Evolutionary conservation across 208 protist species (phyloP).

Genomic region (Acanthamoeba sp.): DNA sequence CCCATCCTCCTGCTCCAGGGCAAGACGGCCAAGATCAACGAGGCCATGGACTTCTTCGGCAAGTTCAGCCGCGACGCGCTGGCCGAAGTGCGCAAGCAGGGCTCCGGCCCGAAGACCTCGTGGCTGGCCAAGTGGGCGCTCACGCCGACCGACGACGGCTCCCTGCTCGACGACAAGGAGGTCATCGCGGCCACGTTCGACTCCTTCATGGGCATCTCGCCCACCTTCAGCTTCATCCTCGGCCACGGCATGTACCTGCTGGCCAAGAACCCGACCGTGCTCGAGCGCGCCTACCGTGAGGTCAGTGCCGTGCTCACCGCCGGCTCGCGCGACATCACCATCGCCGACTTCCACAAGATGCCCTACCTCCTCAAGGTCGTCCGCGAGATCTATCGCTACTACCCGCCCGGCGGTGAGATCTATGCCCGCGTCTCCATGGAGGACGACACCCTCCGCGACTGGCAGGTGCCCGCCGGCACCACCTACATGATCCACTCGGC

Average conservation of each 20-base stretch:
- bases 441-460: slow-evolving; percentile 21
- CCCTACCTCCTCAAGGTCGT: slow-evolving; percentile 15
- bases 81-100: background rate
- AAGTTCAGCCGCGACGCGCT: background rate
- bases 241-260: slow-evolving; percentile 29
- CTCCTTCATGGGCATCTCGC: slow-evolving; percentile 6
- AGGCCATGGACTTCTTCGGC: slow-evolving; percentile 35
- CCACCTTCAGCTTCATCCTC: background rate
- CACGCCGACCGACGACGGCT: slow-evolving; percentile 6
- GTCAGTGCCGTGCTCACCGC: background rate
- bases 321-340: background rate
- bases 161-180: slow-evolving; percentile 24
- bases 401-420: slow-evolving; percentile 3
- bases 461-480: background rate
- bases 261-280: slow-evolving; percentile 9
- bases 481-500: background rate
- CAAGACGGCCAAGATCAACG: slow-evolving; percentile 14
- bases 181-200: background rate
- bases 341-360: background rate
- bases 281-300: background rate
- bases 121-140: slow-evolving; percentile 19
- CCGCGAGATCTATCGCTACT: background rate
- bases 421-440: background rate
- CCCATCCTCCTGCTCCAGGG: background rate
- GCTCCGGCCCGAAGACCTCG: background rate